Evolutionary conservation across 768 basidiomycete species (phyloP).

Genomic region (Lactifluus subvellereus): DNA sequence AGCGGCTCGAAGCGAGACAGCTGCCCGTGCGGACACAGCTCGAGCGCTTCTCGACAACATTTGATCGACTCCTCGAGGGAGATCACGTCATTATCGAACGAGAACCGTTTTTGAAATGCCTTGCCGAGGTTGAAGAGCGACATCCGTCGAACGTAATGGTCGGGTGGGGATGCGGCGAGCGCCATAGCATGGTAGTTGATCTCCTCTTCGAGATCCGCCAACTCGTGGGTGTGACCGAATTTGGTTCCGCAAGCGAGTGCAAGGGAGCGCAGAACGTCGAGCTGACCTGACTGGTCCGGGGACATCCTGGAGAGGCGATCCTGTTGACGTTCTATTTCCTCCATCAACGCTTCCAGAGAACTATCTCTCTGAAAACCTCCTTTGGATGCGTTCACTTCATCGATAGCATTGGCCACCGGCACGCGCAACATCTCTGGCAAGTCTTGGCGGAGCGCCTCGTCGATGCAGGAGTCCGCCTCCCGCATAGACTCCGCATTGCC

Average conservation of each 20-base stretch:
- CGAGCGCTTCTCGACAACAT: conserved; percentile 5
- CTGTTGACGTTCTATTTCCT: background rate
- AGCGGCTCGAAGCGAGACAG: conserved; percentile 12
- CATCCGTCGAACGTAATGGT: background rate
- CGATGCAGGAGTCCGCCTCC: conserved; percentile 1
- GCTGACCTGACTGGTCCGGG: background rate
- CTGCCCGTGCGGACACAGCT: conserved; percentile 5
- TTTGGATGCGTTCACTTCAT: background rate
- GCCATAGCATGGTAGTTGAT: conserved; percentile 2
- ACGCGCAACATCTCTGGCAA: background rate
- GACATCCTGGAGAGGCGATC: background rate
- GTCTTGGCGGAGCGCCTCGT: background rate
- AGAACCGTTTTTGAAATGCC: background rate
- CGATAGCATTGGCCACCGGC: background rate
- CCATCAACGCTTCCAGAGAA: background rate
- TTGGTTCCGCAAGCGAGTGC: background rate
- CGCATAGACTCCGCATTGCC: conserved; percentile 2
- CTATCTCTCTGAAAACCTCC: conserved; percentile 7
- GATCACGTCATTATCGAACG: background rate
- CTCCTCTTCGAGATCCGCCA: conserved; percentile 10
- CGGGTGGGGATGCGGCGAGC: conserved; percentile 3
- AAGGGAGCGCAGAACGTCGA: conserved; percentile 1
- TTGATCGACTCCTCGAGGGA: background rate
- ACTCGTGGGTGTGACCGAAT: background rate
- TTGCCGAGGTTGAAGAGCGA: conserved; percentile 5